Base-by-base conservation (phyloP, 371 early-diverging fungal species). In the Batrachochytrium dendrobatidis region DNA sequence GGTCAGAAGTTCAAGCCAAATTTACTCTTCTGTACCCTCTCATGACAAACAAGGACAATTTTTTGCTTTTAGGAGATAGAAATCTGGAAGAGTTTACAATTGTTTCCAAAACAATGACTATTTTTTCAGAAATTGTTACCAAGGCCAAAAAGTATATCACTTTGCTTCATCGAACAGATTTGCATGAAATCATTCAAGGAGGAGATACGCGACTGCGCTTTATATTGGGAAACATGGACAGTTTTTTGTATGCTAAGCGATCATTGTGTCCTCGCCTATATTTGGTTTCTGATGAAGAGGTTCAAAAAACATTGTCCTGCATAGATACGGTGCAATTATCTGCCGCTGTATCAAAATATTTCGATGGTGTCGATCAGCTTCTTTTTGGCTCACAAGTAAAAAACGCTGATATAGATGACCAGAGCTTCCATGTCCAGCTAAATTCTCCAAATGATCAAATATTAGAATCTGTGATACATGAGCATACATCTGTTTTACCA, bases 271-370 rank as follows among this genome's bases (percentile, higher is more conserved):
- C 75, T 20, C 61, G 73, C 33, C 68, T 77, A 20, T 80, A 75
- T 54, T 74, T 81, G 58, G 55, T 75, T 20, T 67, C 73, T 20
- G 70, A 77, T 55, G 73, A 74, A 18, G 73, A 76, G 49, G 57
- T 81, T 10, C 53, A 78, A 10, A 71, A 70, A 35, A 70, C 69
- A 33, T 26, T 78, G 17, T 61, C 73, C 0, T 64, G 67, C 15
- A 58, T 63, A 15, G 60, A 69, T 52, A 65, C 67, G 7, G 62
- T 57, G 10, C 63, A 64, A 0, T 58, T 74, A 4, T 60, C 67
- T 32, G 67, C 67, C n/a, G 66, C 64, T 49, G 34, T 74, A 15
- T 55, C 51, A 25, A 61, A 64, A 39, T 71, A 65, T 45, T 74
- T 74, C 56, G 74, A 74, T 56, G 63, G 66, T 22, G 62, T 74